A percentile compares a stretch with the other conserved stretches of the same genome.
These are phyloP conservation scores for Microbotryomycetes sp. DNA, from an alignment of 1,284 basidiomycete species.

Conservation along the genomic window DNA sequence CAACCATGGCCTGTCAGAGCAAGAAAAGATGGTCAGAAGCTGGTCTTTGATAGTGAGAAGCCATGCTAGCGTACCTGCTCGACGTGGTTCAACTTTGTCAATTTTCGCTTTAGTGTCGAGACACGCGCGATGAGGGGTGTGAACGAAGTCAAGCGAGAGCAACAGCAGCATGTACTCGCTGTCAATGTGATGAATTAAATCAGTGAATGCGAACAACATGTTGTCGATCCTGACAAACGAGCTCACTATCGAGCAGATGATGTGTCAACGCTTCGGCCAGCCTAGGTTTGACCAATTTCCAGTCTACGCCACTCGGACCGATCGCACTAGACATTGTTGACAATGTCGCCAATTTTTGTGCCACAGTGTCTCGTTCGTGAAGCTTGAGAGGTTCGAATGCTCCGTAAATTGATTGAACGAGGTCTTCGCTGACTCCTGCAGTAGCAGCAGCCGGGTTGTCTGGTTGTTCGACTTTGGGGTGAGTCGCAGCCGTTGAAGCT, in stretches of 20 bases:
- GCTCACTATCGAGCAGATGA: conserved; percentile 20
- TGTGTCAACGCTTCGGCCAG: conserved; percentile 7
- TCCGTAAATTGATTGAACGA: background rate
- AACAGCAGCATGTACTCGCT: conserved; percentile 14
- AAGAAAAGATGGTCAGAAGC: background rate
- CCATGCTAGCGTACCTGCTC: background rate
- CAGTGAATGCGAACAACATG: background rate
- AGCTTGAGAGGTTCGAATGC: background rate
- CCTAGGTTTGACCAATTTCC: background rate
- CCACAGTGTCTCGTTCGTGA: background rate
- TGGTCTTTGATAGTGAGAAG: background rate
- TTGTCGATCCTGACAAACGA: background rate
- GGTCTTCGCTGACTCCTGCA: background rate
- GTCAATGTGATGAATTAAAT: background rate
- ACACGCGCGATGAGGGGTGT: conserved; percentile 3
- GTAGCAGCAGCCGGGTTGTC: no score
- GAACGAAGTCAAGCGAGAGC: conserved; percentile 15
- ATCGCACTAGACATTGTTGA: background rate
- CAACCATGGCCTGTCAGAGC: conserved; percentile 17
- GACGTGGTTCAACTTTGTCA: conserved; percentile 8
- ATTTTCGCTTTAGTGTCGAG: conserved; percentile 6
- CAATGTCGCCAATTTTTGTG: background rate
- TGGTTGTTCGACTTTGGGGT: no score
- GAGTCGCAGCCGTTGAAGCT: background rate
- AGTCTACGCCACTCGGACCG: background rate